Conservation (phyloP, 495 filamentous ascomycete genomes). For the Aeminium ludgeri region DNA sequence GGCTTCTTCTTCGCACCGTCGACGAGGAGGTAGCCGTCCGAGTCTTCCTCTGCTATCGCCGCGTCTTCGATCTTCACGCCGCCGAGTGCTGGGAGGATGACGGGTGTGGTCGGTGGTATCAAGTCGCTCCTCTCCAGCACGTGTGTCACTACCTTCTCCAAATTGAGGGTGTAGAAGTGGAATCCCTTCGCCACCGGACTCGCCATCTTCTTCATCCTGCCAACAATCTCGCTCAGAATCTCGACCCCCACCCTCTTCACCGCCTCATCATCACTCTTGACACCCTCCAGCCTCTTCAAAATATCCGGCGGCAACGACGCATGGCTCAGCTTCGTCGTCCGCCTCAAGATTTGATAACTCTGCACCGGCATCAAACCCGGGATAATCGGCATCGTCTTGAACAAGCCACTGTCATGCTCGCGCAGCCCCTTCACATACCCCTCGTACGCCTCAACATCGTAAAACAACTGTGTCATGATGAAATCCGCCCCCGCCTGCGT, state of each 20-base stretch:
- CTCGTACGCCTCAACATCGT: slow-evolving; percentile 66
- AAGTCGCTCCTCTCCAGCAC: slow-evolving; percentile 75
- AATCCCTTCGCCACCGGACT: slow-evolving; percentile 52
- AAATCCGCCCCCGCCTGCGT: slow-evolving; percentile 85
- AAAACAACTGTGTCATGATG: slow-evolving; percentile 98
- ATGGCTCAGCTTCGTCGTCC: slow-evolving; percentile 91
- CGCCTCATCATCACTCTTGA: slow-evolving; percentile 80
- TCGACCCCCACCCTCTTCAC: slow-evolving; percentile 56
- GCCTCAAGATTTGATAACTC: slow-evolving; percentile 83
- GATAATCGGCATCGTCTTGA: slow-evolving; percentile 79
- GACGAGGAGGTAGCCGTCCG: slow-evolving; percentile 16
- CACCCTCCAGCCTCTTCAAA: slow-evolving; percentile 52
- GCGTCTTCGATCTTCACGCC: slow-evolving; percentile 31
- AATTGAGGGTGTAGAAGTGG: slow-evolving; percentile 93
- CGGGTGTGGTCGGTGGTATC: slow-evolving; percentile 35
- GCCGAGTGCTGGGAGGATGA: neutral
- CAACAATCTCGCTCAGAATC: slow-evolving; percentile 53
- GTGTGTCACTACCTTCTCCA: slow-evolving; percentile 91
- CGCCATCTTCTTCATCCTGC: slow-evolving; percentile 45
- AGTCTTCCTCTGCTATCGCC: slow-evolving; percentile 32
- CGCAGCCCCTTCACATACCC: slow-evolving; percentile 63
- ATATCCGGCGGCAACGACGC: slow-evolving; percentile 59
- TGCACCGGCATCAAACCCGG: slow-evolving; percentile 96
- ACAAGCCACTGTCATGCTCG: slow-evolving; percentile 66
- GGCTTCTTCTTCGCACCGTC: slow-evolving; percentile 13